Percentiles rank a stretch among this genome's conserved stretches.
phyloP scores from a whole-genome alignment of 345 rosid genomes.

The Brassica rapa region DNA sequence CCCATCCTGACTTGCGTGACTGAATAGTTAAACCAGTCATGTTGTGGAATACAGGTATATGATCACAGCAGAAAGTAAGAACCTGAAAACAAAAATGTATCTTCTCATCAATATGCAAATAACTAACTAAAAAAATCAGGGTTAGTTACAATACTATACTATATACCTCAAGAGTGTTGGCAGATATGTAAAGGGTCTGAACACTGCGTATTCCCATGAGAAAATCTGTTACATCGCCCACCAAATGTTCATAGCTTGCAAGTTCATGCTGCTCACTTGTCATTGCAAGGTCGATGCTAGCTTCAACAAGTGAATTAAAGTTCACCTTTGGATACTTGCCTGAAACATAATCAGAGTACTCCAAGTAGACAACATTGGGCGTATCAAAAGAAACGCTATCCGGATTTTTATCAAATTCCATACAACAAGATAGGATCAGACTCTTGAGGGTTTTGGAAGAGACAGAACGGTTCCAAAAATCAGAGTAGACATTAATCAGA shows the following conservation, averaged over 20 bases:
- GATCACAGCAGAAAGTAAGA: background rate
- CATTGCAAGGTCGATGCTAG: background rate
- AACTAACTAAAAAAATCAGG: background rate
- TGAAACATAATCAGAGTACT: conserved; percentile 13
- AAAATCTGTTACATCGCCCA: background rate
- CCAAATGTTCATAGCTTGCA: background rate
- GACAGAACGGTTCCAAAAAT: conserved; percentile 16
- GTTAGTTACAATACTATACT: background rate
- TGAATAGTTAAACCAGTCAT: background rate
- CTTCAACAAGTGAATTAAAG: background rate
- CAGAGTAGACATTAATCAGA: conserved; percentile 17
- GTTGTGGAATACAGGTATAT: background rate
- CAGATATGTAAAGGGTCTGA: conserved; percentile 19
- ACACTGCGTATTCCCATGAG: conserved; percentile 24
- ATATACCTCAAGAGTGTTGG: conserved; percentile 14
- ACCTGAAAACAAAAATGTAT: background rate
- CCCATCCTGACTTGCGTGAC: background rate
- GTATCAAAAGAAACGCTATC: conserved; percentile 19
- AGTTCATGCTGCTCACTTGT: background rate
- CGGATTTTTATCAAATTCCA: background rate
- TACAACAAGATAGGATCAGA: background rate
- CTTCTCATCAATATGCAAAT: background rate
- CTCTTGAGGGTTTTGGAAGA: conserved; percentile 14
- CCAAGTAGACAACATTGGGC: conserved; percentile 12
- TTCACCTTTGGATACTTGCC: conserved; percentile 22